phyloP scores from a whole-genome alignment of 305 asterid genomes.

The Euphrasia arctica region DNA sequence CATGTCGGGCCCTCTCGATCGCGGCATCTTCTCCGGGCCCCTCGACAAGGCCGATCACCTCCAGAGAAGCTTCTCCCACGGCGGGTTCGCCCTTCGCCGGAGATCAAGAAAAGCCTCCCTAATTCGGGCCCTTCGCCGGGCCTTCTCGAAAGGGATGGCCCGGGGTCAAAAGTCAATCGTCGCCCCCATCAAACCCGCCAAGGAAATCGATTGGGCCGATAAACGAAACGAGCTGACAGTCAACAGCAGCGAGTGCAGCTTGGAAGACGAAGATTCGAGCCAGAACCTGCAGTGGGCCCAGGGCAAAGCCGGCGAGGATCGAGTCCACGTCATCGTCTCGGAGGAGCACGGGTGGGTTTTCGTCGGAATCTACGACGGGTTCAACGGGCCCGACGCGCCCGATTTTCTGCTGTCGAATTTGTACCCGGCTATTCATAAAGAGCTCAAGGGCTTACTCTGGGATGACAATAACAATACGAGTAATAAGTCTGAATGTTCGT shows the following conservation, averaged over 20 bases:
- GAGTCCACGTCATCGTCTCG: conserved; percentile 86
- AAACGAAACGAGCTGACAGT: conserved; percentile 71
- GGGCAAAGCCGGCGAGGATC: conserved; percentile 94
- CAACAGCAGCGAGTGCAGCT: conserved; percentile 65
- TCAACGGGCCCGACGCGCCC: conserved; percentile 96
- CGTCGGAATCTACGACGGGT: conserved; percentile 93
- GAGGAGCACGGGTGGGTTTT: conserved; percentile 95
- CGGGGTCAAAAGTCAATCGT: conserved; percentile 87
- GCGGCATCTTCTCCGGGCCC: conserved; percentile 68
- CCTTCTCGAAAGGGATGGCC: conserved; percentile 58
- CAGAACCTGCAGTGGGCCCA: conserved; percentile 94
- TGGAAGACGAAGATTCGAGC: conserved; percentile 63
- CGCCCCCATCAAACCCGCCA: conserved; percentile 75
- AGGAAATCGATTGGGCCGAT: conserved; percentile 75
- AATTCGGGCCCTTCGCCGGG: conserved; percentile 62
- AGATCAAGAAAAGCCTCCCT: conserved; percentile 58
- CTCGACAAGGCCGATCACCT: conserved; percentile 72
- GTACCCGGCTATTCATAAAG: conserved; percentile 73
- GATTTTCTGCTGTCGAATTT: conserved; percentile 79
- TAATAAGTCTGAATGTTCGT: conserved; percentile 27
- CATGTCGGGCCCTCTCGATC: conserved; percentile 87
- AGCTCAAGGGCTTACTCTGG: conserved; percentile 85
- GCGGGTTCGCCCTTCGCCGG: conserved; percentile 59
- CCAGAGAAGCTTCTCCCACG: conserved; percentile 78
- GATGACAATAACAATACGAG: conserved; percentile 38